Evolutionary conservation across 1,139 yeast genomes (phyloP).

Genomic region (Saccharomyces pastorianus): DNA sequence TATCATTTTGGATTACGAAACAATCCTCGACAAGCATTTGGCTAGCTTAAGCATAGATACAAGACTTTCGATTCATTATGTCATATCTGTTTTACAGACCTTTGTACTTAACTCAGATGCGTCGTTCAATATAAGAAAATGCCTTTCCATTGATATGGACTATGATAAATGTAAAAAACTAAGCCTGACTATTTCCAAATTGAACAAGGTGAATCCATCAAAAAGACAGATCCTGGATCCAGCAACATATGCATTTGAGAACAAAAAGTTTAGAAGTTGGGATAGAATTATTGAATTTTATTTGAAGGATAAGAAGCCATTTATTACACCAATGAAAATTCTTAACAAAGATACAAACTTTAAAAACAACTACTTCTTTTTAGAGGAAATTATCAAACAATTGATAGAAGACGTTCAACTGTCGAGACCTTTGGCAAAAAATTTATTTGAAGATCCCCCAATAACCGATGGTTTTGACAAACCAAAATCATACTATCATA

Average conservation of each 20-base stretch:
- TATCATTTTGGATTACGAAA: conserved; percentile 13
- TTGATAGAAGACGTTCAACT: not conserved
- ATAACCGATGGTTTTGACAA: conserved; percentile 1
- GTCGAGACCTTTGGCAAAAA: conserved; percentile 1
- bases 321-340: conserved; percentile 2
- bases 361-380: conserved; percentile 2
- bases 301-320: conserved; percentile 11
- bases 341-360: not conserved
- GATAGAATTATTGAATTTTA: conserved; percentile 17
- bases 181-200: conserved; percentile 18
- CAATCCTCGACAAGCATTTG: conserved; percentile 22
- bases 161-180: conserved; percentile 25
- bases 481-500: conserved; percentile 1
- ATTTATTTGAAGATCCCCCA: conserved; percentile 2
- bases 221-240: conserved; percentile 20
- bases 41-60: conserved; percentile 15
- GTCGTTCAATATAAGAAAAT: conserved; percentile 20
- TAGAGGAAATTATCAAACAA: not conserved
- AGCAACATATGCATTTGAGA: conserved; percentile 14
- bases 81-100: conserved; percentile 21
- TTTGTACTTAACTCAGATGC: conserved; percentile 24
- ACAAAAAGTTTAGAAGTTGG: conserved; percentile 14
- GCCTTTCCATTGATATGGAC: conserved; percentile 30
- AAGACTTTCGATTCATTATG: conserved; percentile 17
- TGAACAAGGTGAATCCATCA: conserved; percentile 24